Conservation (phyloP, 2,329 filamentous ascomycete genomes). For the Lachnellula cervina region DNA sequence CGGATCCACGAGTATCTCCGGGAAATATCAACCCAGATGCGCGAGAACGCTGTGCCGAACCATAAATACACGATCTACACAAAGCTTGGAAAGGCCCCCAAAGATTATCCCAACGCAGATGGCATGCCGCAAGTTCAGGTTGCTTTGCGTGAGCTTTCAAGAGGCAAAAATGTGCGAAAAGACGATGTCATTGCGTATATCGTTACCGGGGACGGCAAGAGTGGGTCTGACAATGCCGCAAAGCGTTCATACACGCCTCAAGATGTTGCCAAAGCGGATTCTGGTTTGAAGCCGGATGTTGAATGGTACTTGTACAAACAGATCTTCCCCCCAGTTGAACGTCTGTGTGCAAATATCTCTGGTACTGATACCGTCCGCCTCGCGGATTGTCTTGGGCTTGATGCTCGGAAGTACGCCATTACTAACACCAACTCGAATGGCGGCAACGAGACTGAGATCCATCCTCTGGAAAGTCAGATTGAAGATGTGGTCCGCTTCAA, state of each 20-base stretch:
- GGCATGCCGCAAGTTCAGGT: conserved; percentile 98
- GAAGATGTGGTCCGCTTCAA: conserved; percentile 87
- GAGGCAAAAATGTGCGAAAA: conserved; percentile 81
- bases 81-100: conserved; percentile 89
- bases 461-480: conserved; percentile 90
- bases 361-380: conserved; percentile 88
- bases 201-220: conserved; percentile 69
- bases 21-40: conserved; percentile 81
- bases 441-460: conserved; percentile 64
- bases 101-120: conserved; percentile 89
- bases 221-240: conserved; percentile 62
- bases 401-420: conserved; percentile 80
- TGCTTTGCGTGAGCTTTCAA: conserved; percentile 78
- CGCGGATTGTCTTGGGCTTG: conserved; percentile 89
- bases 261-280: conserved; percentile 74
- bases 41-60: conserved; percentile 65
- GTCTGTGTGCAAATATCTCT: conserved; percentile 90
- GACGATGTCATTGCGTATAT: conserved; percentile 97
- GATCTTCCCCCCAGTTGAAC: conserved; percentile 95
- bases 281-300: conserved; percentile 77
- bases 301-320: conserved; percentile 99
- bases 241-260: conserved; percentile 86
- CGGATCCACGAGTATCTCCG: conserved; percentile 92
- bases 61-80: conserved; percentile 97
- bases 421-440: conserved; percentile 50